Evolutionary conservation across 345 rosid genomes (phyloP), one percentile per base, ranked within the genome.

Genomic region (Brassica carinata): DNA sequence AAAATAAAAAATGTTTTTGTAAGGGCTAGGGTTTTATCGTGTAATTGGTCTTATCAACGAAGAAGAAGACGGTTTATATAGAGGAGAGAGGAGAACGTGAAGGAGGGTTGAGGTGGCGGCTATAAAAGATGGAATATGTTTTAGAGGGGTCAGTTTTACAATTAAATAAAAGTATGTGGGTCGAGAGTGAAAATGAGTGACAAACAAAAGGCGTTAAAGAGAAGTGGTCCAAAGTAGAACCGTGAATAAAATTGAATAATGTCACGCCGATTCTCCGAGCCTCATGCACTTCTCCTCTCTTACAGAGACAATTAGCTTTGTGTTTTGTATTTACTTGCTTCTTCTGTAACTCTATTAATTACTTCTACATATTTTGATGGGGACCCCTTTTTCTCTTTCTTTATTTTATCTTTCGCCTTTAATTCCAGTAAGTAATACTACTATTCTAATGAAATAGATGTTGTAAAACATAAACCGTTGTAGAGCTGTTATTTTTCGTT

Each of bases 141-240:
- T 26, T 64, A 38, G 64, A 76, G 58, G 84, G 59, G 59, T 58
- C 5, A 72, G 1, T 55, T 75, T 57, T 65, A 58, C n/a, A 81
- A 72, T 57, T 71, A 59, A 7, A 4, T 0, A 10, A 45, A 26
- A 76, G 74, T 71, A 5, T 66, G 55, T 31, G 81, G 84, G 69
- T 66, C 64, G 40, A 71, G 43, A 58, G 30, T 65, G 23, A 67
- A 72, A 64, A 31, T 8, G 80, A 81, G 73, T 75, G 81, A 72
- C 78, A 82, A 77, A 82, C 76, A 72, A 77, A 82, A 82, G 75
- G 79, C 75, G 83, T 80, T 80, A 81, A 81, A 76, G 76, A 66
- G 69, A 72, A 72, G 84, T 81, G 84, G 84, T 81, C 84, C 84
- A 81, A 81, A 81, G 81, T 71, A 64, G 76, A 75, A 75, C 77